These are phyloP conservation scores for Arachis hypogaea DNA, from an alignment of 306 rosid species.

Conservation along the genomic window DNA sequence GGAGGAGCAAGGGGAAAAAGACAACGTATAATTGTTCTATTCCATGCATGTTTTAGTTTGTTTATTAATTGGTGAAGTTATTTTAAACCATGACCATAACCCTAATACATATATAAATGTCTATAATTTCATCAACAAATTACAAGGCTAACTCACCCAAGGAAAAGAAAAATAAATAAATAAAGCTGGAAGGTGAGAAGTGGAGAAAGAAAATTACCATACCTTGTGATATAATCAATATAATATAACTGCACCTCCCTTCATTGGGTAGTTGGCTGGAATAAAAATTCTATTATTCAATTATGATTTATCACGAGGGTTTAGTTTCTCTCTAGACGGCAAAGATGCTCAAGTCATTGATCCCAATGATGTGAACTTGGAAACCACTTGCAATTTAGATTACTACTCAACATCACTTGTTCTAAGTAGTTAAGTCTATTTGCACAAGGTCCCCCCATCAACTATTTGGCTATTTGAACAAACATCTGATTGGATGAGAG, in stretches of 20 bases:
- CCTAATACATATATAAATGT: no score
- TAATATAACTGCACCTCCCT: background rate
- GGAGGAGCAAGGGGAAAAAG: no score
- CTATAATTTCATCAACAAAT: no score
- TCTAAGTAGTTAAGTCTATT: background rate
- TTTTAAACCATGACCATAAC: no score
- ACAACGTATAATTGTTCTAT: no score
- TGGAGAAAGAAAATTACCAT: background rate
- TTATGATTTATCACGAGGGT: background rate
- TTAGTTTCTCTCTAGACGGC: background rate
- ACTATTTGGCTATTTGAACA: no score
- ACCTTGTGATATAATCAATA: background rate
- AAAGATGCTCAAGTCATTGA: constrained; percentile 10
- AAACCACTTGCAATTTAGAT: constrained; percentile 24
- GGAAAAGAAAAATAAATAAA: no score
- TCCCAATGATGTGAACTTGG: constrained; percentile 18
- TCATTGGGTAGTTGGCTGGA: background rate
- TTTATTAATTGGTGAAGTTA: no score
- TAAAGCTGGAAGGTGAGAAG: background rate
- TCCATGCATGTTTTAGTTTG: no score
- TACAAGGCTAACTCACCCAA: no score
- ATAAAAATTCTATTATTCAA: constrained; percentile 13
- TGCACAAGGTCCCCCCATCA: background rate
- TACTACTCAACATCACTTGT: background rate
- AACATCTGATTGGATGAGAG: background rate